Evolutionary conservation across 2,329 filamentous ascomycete genomes (phyloP), one percentile per base, ranked within the genome.

Genomic region (Exserohilum turcica): DNA sequence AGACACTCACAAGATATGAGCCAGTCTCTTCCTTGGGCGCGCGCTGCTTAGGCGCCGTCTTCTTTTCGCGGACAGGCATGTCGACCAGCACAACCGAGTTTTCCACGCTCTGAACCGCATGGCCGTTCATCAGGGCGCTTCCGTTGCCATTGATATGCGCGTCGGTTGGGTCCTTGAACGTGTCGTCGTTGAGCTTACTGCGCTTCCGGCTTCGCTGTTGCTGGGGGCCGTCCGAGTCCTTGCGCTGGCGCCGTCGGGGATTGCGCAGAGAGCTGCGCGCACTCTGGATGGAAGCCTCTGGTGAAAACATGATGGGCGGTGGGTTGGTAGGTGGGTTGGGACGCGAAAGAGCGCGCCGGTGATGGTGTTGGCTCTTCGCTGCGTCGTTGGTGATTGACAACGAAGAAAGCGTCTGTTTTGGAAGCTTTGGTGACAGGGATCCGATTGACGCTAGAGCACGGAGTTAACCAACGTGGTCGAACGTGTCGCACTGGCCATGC

Each of bases 1-100:
- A n/a, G 19, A 32, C 18, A 46, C 82, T 49, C 77, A 90, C 87
- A 75, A 91, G 71, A 63, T 88, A 79, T 56, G 85, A 78, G 63
- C 84, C 87, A 28, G 86, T 84, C 68, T 91, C 87, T 42, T 86
- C 86, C 71, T 89, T 90, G 63, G 78, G 80, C 38, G 79, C 78
- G 63, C 87, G 82, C 66, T 90, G 82, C 66, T 90, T 73, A 8
- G 57, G 56, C 13, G 64, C 47, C 18, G 64, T 49, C 59, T 73
- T 74, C 69, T 75, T 76, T 46, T 76, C 74, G 59, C 74, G 73
- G 37, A 75, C 68, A 13, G 74, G 74, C 57, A 77, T 74, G 57
- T 76, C 72, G 6, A 74, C 61, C 35, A 73, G 39, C 9, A 68
- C 65, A 24, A 71, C 52, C 7, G 67, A 70, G 57, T 59, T 65